phyloP scores from a whole-genome alignment of 768 basidiomycete species.

The Leccinellum albellum region DNA sequence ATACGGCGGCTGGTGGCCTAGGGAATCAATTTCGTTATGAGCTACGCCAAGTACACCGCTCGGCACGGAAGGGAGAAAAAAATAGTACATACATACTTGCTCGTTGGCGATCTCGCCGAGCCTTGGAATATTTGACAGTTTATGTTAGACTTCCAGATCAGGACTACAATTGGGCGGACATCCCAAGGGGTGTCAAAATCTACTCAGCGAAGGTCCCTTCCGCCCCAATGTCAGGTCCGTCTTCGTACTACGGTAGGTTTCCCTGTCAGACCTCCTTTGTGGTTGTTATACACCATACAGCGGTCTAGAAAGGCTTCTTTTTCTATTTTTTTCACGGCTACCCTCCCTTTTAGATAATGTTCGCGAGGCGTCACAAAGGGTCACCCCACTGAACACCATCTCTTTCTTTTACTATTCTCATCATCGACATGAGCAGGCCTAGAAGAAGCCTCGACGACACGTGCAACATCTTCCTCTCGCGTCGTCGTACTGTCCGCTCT shows the following conservation, averaged over 20 bases:
- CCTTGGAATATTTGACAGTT: not conserved
- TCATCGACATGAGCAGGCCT: slow-evolving; percentile 19
- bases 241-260: not conserved
- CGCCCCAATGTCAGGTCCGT: slow-evolving; percentile 3
- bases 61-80: slow-evolving; percentile 5
- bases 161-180: slow-evolving; percentile 28
- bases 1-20: not conserved
- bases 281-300: slow-evolving; percentile 1
- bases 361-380: slow-evolving; percentile 16
- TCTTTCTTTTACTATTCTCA: slow-evolving; percentile 14
- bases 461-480: slow-evolving; percentile 29
- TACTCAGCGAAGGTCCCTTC: slow-evolving; percentile 15
- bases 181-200: slow-evolving; percentile 4
- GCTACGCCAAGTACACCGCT: not conserved
- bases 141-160: slow-evolving; percentile 12
- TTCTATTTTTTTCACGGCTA: slow-evolving; percentile 17
- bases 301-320: slow-evolving; percentile 6
- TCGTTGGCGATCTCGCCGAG: not conserved
- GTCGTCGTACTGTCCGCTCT: slow-evolving; percentile 8
- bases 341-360: slow-evolving; percentile 11
- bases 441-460: slow-evolving; percentile 31
- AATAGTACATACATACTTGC: not conserved
- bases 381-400: slow-evolving; percentile 6
- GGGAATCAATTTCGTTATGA: not conserved
- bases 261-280: slow-evolving; percentile 23